Conservation (phyloP, 768 basidiomycete genomes). For the Leccinum uliginosum region DNA sequence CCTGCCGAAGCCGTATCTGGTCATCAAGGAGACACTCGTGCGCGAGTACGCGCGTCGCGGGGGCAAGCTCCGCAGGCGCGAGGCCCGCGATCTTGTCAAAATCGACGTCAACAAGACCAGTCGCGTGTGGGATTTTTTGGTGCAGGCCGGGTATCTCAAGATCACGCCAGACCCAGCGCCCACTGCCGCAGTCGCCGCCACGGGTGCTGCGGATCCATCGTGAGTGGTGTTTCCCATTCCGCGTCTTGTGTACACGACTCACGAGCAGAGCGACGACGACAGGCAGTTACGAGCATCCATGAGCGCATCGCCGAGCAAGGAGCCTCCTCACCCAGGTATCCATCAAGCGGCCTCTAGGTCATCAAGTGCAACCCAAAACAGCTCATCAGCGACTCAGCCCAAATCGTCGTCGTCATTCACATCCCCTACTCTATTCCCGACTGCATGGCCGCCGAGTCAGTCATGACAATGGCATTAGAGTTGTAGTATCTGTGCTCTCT, state of each 20-base stretch:
- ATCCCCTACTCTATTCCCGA: constrained; percentile 22
- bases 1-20: constrained; percentile 90
- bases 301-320: constrained; percentile 26
- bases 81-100: constrained; percentile 86
- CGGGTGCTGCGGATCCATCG: constrained; percentile 28
- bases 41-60: constrained; percentile 89
- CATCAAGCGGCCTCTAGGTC: not conserved
- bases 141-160: constrained; percentile 77
- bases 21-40: constrained; percentile 92
- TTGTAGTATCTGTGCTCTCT: not conserved
- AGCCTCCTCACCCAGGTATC: constrained; percentile 18
- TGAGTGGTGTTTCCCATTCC: constrained; percentile 18
- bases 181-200: constrained; percentile 20
- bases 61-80: constrained; percentile 81
- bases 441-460: constrained; percentile 20
- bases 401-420: constrained; percentile 15
- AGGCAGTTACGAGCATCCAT: constrained; percentile 16
- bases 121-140: constrained; percentile 90
- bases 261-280: not conserved
- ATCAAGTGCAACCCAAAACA: constrained; percentile 15
- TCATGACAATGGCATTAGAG: constrained; percentile 1
- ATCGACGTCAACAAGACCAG: constrained; percentile 93
- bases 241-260: not conserved
- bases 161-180: constrained; percentile 52
- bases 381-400: constrained; percentile 4